A percentile compares a stretch with the other conserved stretches of the same genome.
phyloP scores from a whole-genome alignment of 805 yeast species.

The Yarrowia osloensis region DNA sequence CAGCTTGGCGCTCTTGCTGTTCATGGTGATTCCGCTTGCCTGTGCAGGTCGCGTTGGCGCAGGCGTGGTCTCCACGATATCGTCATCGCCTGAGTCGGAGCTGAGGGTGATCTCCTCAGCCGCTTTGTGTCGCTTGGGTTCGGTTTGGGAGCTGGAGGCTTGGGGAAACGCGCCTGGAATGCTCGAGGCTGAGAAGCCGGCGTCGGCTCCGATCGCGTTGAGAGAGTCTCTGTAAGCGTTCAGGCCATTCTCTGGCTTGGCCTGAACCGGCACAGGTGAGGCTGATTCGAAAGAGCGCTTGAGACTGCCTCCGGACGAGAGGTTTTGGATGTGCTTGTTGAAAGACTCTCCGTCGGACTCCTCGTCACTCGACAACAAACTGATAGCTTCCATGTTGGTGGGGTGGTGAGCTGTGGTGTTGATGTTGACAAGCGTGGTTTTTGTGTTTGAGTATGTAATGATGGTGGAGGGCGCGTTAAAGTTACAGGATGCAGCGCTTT shows the following conservation, averaged over 20 bases:
- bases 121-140: background rate
- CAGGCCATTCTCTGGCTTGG: background rate
- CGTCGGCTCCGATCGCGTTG: background rate
- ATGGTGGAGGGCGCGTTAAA: conserved; percentile 5
- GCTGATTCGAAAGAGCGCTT: background rate
- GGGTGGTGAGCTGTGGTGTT: background rate
- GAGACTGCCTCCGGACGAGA: background rate
- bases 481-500: background rate
- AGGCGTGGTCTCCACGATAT: conserved; percentile 3
- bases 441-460: background rate
- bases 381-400: conserved; percentile 7
- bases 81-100: conserved; percentile 3
- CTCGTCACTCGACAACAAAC: conserved; percentile 25
- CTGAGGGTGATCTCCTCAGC: conserved; percentile 3
- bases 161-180: conserved; percentile 8
- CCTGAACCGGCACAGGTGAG: background rate
- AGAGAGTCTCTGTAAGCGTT: background rate
- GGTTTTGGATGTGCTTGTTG: background rate
- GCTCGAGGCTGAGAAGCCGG: background rate
- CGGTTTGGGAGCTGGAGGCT: background rate
- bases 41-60: background rate
- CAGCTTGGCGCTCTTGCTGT: background rate
- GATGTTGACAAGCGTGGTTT: background rate
- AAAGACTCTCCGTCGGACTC: conserved; percentile 17
- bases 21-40: background rate